Evolutionary conservation across 495 filamentous ascomycete species (phyloP).

Genomic region (Penicillium paxilli): DNA sequence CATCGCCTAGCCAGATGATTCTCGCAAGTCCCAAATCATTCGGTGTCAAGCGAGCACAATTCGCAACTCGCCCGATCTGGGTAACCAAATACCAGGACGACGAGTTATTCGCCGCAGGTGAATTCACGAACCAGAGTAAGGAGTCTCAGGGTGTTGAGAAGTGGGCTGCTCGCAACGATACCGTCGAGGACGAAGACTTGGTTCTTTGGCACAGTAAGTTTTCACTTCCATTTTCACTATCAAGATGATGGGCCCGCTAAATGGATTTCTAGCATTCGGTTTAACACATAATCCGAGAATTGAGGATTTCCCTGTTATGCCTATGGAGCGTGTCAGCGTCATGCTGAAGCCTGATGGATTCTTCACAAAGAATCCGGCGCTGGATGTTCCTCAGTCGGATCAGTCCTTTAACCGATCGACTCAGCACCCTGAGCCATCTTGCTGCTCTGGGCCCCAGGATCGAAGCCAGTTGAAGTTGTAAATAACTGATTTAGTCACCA

Average conservation of each 20-base stretch:
- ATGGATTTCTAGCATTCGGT: conserved; percentile 49
- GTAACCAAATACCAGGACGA: conserved; percentile 76
- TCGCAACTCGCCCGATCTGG: conserved; percentile 80
- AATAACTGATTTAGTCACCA: not conserved
- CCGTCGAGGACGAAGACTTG: conserved; percentile 49
- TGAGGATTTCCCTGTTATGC: conserved; percentile 72
- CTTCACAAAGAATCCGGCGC: conserved; percentile 71
- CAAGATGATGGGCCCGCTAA: too few relatives aligned
- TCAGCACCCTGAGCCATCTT: conserved; percentile 36
- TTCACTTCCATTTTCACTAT: too few relatives aligned
- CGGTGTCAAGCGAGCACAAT: conserved; percentile 75
- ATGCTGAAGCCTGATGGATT: conserved; percentile 74
- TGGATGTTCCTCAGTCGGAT: conserved; percentile 59
- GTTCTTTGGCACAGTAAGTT: conserved; percentile 47
- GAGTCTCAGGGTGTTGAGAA: conserved; percentile 49
- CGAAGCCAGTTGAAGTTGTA: conserved; percentile 34
- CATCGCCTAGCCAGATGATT: conserved; percentile 74
- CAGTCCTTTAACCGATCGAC: conserved; percentile 43
- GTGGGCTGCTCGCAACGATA: conserved; percentile 45
- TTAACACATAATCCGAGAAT: conserved; percentile 60
- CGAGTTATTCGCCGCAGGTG: conserved; percentile 80
- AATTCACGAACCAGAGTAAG: conserved; percentile 84
- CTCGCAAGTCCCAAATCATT: conserved; percentile 70
- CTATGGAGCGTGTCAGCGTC: conserved; percentile 43
- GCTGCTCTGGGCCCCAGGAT: conserved; percentile 29